Evolutionary conservation across 495 filamentous ascomycete genomes (phyloP).

Genomic region (Hypoxylon fuscum): DNA sequence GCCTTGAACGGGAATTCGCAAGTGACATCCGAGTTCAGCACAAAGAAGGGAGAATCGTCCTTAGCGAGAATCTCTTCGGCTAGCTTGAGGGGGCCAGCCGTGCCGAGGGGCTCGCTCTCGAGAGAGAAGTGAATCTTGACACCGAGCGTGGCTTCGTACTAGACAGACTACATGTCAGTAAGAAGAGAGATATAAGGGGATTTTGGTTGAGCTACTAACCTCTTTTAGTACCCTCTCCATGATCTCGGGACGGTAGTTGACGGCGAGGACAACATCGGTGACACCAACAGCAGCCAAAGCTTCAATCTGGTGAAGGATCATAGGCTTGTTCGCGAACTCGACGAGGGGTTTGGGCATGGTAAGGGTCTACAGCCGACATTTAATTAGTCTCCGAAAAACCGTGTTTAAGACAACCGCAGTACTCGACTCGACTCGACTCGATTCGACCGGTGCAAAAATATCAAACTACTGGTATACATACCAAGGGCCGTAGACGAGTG

Average conservation of each 20-base stretch:
- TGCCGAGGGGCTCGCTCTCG: slow-evolving; percentile 94
- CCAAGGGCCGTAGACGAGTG: slow-evolving; percentile 95
- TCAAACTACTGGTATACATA: slow-evolving; percentile 62
- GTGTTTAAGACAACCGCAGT: slow-evolving; percentile 18
- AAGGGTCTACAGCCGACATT: slow-evolving; percentile 73
- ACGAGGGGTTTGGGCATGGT: slow-evolving; percentile 97
- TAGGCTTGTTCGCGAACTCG: slow-evolving; percentile 97
- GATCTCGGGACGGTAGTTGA: slow-evolving; percentile 98
- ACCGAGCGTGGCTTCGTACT: slow-evolving; percentile 93
- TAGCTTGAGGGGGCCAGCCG: slow-evolving; percentile 94
- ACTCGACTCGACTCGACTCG: slow-evolving; percentile 10
- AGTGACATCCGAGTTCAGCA: slow-evolving; percentile 98
- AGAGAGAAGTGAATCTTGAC: slow-evolving; percentile 97
- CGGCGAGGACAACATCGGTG: slow-evolving; percentile 96
- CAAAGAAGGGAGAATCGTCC: slow-evolving; percentile 94
- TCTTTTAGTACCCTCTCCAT: slow-evolving; percentile 75
- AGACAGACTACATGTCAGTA: slow-evolving; percentile 27
- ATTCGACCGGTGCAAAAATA: too few species aligned
- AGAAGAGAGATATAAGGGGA: neutral
- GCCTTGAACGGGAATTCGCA: slow-evolving; percentile 97
- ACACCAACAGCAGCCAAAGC: slow-evolving; percentile 93
- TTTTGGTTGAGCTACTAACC: slow-evolving; percentile 47
- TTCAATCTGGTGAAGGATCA: slow-evolving; percentile 99
- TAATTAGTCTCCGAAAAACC: slow-evolving; percentile 38
- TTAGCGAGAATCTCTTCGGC: slow-evolving; percentile 94